Base-by-base conservation (phyloP, 2,329 filamentous ascomycete genomes). In the Trichoderma koningii region DNA sequence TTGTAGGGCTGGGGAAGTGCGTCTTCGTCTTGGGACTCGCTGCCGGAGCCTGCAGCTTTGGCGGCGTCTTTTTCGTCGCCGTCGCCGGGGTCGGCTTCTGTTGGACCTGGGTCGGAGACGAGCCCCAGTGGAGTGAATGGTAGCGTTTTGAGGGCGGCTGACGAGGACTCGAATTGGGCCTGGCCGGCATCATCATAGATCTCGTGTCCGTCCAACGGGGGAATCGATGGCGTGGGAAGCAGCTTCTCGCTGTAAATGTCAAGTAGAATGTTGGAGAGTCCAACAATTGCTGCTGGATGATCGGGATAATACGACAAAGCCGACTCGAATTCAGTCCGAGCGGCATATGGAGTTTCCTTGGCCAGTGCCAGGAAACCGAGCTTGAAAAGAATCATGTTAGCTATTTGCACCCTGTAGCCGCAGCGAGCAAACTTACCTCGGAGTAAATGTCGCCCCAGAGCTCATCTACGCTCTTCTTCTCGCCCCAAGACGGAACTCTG, bases 371-470 rank as follows among this genome's bases (percentile, higher is more conserved):
- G 80, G 57, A 87, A 80, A 21, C 89, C 93, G 71, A 88, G 83
- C 87, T 52, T 7, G 10, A 19, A 19, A 5, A 7, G 30, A 67
- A 61, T 71, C 52, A 5, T 66, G 71, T 71, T 76, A 75, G 70
- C 64, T 64, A 55, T 63, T 38, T 41, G 17, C 21, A 42, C 2
- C 67, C 34, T 66, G 66, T 53, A 19, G 23, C 3, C 3, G 19
- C 7, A 12, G n/a, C 5, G 6, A 23, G 5, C 9, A 45, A 23
- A 78, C 87, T 81, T 81, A 93, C 91, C 80, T 96, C 91, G 17
- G 90, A 84, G 76, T 87, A 91, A 0, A 96, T 85, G 76, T 98
- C 93, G 34, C 85, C 93, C 89, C 89, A 92, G 52, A 96, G 79
- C 75, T 92, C 90, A 73, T 96, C 92, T 6, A 93, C 85, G 71